Evolutionary conservation across 2,329 filamentous ascomycete genomes (phyloP).

Genomic region (Triangularia setosa): DNA sequence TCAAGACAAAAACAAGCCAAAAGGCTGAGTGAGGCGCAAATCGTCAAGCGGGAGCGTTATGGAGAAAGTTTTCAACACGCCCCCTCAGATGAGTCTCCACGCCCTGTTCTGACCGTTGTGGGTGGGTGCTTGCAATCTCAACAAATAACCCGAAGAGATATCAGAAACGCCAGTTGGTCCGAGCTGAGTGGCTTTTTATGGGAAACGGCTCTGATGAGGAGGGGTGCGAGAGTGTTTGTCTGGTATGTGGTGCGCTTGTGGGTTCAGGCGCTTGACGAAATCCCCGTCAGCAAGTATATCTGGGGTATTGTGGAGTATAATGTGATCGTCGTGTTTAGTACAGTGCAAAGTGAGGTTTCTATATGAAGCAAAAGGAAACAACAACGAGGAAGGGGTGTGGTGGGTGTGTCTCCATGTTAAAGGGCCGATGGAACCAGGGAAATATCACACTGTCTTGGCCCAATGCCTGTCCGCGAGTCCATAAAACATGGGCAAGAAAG

Average conservation of each 20-base stretch:
- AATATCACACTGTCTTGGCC: constrained; percentile 14
- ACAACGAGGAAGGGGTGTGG: not conserved
- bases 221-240: not conserved
- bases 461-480: constrained; percentile 4
- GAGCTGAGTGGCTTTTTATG: constrained; percentile 5
- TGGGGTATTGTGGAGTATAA: constrained; percentile 20
- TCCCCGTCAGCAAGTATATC: constrained; percentile 22
- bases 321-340: constrained; percentile 11
- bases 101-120: not conserved
- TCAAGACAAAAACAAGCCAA: not conserved
- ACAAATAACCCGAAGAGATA: constrained; percentile 17
- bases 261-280: constrained; percentile 28
- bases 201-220: not conserved
- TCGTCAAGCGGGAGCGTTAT: constrained; percentile 1
- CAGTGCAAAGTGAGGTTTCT: not conserved
- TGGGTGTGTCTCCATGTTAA: not conserved
- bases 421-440: constrained; percentile 9
- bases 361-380: not conserved
- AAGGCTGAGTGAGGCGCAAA: constrained; percentile 16
- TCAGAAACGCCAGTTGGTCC: constrained; percentile 17
- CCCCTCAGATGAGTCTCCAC: not conserved
- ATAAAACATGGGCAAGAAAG: constrained; percentile 7
- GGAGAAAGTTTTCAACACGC: not conserved
- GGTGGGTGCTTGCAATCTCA: constrained; percentile 8
- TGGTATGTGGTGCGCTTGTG: not conserved